Evolutionary conservation across 129 eudicot species (phyloP).

Genomic region (Helianthus tuberosus): DNA sequence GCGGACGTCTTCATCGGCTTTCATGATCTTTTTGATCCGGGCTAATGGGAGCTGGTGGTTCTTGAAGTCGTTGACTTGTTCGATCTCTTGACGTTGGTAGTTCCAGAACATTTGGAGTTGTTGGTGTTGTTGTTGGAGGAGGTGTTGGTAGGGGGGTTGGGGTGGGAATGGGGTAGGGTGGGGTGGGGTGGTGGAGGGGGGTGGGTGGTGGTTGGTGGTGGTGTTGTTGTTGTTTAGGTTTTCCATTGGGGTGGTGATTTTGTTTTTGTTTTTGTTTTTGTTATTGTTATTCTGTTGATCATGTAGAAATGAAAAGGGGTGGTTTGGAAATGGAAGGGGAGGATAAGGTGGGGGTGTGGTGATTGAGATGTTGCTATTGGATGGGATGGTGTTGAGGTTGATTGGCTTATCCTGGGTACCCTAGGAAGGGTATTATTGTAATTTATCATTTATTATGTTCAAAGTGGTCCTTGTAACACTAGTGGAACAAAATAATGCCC

Average conservation of each 20-base stretch:
- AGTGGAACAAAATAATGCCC: too few species aligned
- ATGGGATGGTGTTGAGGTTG: conserved; percentile 7
- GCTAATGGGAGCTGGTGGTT: conserved; percentile 87
- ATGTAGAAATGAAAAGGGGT: conserved; percentile 7
- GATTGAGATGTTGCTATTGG: conserved; percentile 33
- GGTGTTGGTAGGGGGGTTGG: conserved; percentile 65
- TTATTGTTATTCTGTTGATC: background rate
- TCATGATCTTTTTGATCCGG: conserved; percentile 74
- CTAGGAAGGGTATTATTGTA: too few species aligned
- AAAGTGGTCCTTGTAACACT: too few species aligned
- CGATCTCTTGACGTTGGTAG: conserved; percentile 83
- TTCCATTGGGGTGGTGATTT: conserved; percentile 21
- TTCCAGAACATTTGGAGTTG: conserved; percentile 90
- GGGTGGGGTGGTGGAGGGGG: conserved; percentile 33
- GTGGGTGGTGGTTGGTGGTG: conserved; percentile 42
- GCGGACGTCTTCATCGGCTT: conserved; percentile 77
- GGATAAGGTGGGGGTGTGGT: conserved; percentile 43
- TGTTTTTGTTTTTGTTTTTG: background rate
- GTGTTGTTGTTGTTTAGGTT: conserved; percentile 13
- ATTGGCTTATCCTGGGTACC: conserved; percentile 35
- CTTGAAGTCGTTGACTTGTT: conserved; percentile 76
- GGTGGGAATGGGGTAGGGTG: conserved; percentile 30
- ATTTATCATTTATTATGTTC: too few species aligned
- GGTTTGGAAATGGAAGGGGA: conserved; percentile 24
- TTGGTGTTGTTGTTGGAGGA: conserved; percentile 82